Evolutionary conservation across 495 filamentous ascomycete species (phyloP), one percentile per base, ranked within the genome.

Genomic region (Patellaria atrata): DNA sequence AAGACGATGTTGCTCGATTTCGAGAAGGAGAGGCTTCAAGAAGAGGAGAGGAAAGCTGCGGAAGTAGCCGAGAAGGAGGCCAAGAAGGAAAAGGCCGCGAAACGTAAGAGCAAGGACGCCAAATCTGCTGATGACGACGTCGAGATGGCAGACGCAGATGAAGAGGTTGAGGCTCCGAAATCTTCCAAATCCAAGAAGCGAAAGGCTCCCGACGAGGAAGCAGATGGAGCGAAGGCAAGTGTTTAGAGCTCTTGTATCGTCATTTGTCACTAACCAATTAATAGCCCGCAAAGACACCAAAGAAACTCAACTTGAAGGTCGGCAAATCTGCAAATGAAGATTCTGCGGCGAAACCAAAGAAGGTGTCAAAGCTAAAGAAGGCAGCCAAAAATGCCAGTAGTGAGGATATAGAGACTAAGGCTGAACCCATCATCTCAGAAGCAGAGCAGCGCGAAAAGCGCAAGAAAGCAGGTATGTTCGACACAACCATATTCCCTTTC

Each of bases 71-170:
- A 69, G 29, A 70, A 76, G 54, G 67, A 68, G 23, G 71, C 71
- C 30, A 71, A 62, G 47, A 65, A 64, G 5, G 57, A 75, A 23
- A 74, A 76, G 36, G 57, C 51, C 5, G 55, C 44, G 2, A 62
- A 62, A 47, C 55, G 53, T 37, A 64, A 62, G 46, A 55, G 50
- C 14, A 46, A 41, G 2, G 50, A 47, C 6, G 62, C 52, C 22
- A 58, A 58, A 13, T 62, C 65, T 3, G 75, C 73, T 11, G 68
- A 69, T 16, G 78, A 68, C 10, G 82, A 89, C 44, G 62, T 77
- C 1, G 81, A 85, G 1, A 85, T 85, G 73, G 76, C 69, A 37
- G 82, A 91, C 37, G 70, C 61, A 23, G 65, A 62, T 3, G 67
- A 54, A 3, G 59, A 55, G 6, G 57, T 58, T 41, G 55, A 60